phyloP scores from a whole-genome alignment of 2,329 filamentous ascomycete species.

The Geosmithia flava region DNA sequence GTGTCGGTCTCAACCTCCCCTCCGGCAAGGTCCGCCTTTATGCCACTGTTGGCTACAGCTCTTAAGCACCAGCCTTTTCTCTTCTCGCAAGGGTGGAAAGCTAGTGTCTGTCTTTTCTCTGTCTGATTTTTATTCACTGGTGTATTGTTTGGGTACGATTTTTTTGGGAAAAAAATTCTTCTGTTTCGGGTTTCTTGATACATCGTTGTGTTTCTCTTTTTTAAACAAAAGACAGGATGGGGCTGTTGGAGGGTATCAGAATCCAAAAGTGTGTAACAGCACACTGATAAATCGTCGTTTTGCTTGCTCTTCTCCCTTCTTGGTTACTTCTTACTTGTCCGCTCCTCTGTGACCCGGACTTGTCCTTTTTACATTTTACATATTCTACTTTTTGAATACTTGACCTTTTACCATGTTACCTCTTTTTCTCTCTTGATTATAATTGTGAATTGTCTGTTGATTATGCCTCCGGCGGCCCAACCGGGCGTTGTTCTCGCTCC shows the following conservation, averaged over 20 bases:
- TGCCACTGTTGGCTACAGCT: conserved; percentile 17
- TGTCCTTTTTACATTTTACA: not conserved
- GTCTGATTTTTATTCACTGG: not conserved
- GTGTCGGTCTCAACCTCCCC: conserved; percentile 26
- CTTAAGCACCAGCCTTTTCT: not conserved
- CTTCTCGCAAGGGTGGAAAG: too few species aligned
- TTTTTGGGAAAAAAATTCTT: not conserved
- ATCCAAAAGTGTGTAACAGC: not conserved
- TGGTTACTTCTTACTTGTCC: not conserved
- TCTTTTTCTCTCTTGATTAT: not conserved
- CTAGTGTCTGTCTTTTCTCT: too few species aligned
- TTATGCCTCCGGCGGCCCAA: not conserved
- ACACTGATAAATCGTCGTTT: not conserved
- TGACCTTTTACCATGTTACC: not conserved
- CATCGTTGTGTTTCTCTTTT: not conserved
- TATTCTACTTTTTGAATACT: not conserved
- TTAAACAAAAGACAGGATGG: not conserved
- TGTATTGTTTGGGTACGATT: not conserved
- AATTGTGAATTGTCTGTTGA: not conserved
- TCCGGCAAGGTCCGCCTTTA: conserved; percentile 13
- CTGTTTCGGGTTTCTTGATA: not conserved
- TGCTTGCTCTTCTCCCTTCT: not conserved
- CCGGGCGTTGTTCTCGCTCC: too few species aligned
- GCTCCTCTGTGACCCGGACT: not conserved
- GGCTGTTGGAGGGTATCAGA: not conserved